A percentile compares a stretch with the other conserved stretches of the same genome.
These are phyloP conservation scores for Chionographis japonica DNA, from an alignment of 106 monocot genomes.

Conservation along the genomic window DNA sequence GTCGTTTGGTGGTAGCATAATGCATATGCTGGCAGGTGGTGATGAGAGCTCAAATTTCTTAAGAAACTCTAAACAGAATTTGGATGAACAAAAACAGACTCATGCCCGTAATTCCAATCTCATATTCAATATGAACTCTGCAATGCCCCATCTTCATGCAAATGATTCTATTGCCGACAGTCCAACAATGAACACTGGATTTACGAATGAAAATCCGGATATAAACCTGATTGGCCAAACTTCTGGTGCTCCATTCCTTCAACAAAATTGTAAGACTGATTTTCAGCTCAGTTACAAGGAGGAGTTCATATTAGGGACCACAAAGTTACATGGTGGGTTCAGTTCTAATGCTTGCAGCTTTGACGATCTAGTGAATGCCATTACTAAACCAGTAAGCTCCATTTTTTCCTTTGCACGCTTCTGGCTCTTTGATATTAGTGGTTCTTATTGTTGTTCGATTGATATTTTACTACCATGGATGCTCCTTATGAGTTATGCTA, in stretches of 20 bases:
- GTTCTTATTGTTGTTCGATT: no score
- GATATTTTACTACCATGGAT: no score
- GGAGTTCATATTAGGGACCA: slow-evolving; percentile 12
- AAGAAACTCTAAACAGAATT: slow-evolving; percentile 15
- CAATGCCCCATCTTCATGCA: slow-evolving; percentile 8
- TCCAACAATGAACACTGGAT: slow-evolving; percentile 17
- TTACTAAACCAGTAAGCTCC: slow-evolving; percentile 57
- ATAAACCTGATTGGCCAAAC: slow-evolving; percentile 15
- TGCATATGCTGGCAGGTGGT: slow-evolving; percentile 3
- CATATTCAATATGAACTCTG: slow-evolving; percentile 22
- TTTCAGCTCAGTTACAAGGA: slow-evolving; percentile 20
- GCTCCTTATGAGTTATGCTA: no score
- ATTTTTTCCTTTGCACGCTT: not conserved
- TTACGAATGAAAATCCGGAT: slow-evolving; percentile 20
- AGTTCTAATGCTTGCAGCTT: slow-evolving; percentile 44
- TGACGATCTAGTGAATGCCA: slow-evolving; percentile 53
- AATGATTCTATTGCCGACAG: slow-evolving; percentile 3
- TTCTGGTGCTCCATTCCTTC: slow-evolving; percentile 9
- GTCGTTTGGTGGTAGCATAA: slow-evolving; percentile 12
- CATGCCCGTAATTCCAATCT: slow-evolving; percentile 15
- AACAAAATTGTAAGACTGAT: slow-evolving; percentile 15
- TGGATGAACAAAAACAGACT: slow-evolving; percentile 17
- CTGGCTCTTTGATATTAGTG: no score
- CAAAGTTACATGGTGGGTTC: slow-evolving; percentile 39
- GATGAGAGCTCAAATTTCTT: slow-evolving; percentile 23